Evolutionary conservation across 2,329 filamentous ascomycete species (phyloP).

Genomic region (Colletotrichum liriopes): DNA sequence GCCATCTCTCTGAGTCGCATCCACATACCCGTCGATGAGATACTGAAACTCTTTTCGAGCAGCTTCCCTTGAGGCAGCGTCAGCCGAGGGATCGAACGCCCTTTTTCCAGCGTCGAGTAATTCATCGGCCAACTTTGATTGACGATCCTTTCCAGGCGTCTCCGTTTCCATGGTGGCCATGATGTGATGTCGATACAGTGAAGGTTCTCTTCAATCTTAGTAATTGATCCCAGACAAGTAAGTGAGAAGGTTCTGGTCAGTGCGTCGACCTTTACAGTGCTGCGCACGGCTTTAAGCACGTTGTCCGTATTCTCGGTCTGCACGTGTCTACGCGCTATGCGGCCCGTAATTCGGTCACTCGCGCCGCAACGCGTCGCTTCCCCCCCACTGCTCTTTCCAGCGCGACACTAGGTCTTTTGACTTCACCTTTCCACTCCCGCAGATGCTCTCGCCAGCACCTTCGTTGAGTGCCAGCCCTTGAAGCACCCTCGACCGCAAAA

Average conservation of each 20-base stretch:
- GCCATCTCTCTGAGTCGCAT: constrained; percentile 1
- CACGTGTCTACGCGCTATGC: constrained; percentile 49
- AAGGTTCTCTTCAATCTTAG: neutral
- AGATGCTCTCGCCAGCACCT: neutral
- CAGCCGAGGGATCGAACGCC: constrained; percentile 64
- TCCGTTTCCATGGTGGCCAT: constrained; percentile 34
- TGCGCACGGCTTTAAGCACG: no score
- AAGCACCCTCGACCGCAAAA: neutral
- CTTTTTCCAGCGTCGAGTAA: constrained; percentile 60
- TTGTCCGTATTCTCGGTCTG: constrained; percentile 18
- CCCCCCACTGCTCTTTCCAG: neutral
- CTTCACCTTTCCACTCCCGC: neutral
- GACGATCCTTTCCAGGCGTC: constrained; percentile 25
- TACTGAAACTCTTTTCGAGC: constrained; percentile 59
- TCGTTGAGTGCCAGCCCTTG: neutral
- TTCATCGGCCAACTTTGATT: constrained; percentile 48
- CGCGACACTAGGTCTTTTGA: neutral
- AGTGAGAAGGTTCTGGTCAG: neutral
- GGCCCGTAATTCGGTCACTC: neutral
- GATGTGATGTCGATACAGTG: neutral
- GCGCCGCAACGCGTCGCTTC: constrained; percentile 14
- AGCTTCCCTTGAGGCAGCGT: constrained; percentile 52
- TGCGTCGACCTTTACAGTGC: neutral
- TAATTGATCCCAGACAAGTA: neutral
- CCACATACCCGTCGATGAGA: constrained; percentile 64